phyloP scores from a whole-genome alignment of 345 rosid genomes.

The Syzygium aqueum region DNA sequence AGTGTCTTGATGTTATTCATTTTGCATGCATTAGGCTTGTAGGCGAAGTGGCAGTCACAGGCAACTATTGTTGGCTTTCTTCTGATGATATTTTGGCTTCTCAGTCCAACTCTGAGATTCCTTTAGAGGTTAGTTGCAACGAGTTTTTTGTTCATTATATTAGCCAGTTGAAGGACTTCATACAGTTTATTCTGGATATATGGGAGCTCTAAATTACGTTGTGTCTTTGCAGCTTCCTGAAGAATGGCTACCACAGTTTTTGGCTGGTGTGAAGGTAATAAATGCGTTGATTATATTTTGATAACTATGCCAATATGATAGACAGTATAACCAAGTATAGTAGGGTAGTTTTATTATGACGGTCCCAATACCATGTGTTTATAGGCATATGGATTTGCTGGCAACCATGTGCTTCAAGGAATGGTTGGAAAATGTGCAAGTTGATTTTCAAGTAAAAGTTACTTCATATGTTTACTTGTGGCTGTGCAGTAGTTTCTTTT shows the following conservation, averaged over 20 bases:
- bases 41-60: conserved; percentile 36
- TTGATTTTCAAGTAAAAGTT: background rate
- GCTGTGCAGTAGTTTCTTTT: background rate
- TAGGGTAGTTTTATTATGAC: background rate
- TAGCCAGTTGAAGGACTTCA: background rate
- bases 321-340: background rate
- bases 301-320: background rate
- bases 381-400: background rate
- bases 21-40: conserved; percentile 26
- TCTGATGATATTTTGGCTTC: conserved; percentile 16
- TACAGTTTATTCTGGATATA: background rate
- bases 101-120: conserved; percentile 7
- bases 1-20: background rate
- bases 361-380: background rate
- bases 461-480: background rate
- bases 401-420: background rate
- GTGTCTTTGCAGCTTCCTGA: conserved; percentile 36
- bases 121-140: conserved; percentile 21
- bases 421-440: background rate
- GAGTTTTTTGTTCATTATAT: background rate
- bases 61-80: conserved; percentile 39
- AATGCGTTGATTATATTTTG: background rate
- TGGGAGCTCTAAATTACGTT: background rate
- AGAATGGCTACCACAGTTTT: conserved; percentile 61
- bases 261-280: conserved; percentile 54